Evolutionary conservation across 164 flowering plant genomes (phyloP).

Genomic region (Chloranthus sessilifolius): DNA sequence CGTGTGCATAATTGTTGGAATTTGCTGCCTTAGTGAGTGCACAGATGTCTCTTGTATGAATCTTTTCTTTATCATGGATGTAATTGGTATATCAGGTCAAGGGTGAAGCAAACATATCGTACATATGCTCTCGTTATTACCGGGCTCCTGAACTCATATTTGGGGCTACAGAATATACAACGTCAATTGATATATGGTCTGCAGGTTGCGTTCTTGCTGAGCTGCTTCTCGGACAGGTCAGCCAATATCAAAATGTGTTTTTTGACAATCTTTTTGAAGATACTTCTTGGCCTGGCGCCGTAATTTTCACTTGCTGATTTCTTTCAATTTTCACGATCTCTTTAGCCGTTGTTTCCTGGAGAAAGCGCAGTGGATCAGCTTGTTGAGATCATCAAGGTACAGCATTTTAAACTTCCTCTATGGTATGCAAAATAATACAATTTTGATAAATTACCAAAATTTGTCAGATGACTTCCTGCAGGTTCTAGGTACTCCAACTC

Average conservation of each 20-base stretch:
- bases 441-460: neutral
- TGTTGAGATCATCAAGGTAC: constrained; percentile 93
- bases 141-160: constrained; percentile 96
- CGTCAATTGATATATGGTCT: constrained; percentile 97
- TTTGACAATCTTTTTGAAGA: neutral
- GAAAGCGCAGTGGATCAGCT: constrained; percentile 96
- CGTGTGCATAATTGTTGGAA: too few relatives aligned
- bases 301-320: constrained; percentile 6
- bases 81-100: constrained; percentile 44
- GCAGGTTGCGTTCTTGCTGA: constrained; percentile 97
- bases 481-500: constrained; percentile 98
- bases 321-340: neutral
- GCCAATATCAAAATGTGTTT: constrained; percentile 8
- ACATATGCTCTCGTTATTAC: constrained; percentile 92
- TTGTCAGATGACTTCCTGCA: constrained; percentile 24
- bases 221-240: constrained; percentile 87
- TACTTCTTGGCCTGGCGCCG: neutral
- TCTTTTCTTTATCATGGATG: too few relatives aligned
- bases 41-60: too few relatives aligned
- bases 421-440: constrained; percentile 1
- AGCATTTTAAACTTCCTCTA: constrained; percentile 1
- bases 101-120: constrained; percentile 93
- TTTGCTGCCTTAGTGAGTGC: too few relatives aligned
- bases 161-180: constrained; percentile 93
- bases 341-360: constrained; percentile 92